phyloP scores from a whole-genome alignment of 805 yeast species.

The Saturnispora besseyi region DNA sequence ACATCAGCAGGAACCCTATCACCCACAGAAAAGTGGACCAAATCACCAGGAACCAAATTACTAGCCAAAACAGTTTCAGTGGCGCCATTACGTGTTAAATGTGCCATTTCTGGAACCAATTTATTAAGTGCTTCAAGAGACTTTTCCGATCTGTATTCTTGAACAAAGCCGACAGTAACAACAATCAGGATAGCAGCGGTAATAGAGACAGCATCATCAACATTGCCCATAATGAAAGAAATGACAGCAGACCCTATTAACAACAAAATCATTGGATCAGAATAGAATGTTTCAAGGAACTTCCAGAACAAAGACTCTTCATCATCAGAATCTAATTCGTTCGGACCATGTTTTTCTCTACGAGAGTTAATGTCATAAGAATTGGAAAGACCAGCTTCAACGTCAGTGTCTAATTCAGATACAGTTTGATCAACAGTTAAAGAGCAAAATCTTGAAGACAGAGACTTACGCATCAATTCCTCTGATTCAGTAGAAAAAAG shows the following conservation, averaged over 20 bases:
- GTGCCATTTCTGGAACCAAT: constrained; percentile 95
- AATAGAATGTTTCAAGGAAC: constrained; percentile 73
- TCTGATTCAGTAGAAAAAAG: constrained; percentile 11
- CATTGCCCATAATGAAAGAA: constrained; percentile 89
- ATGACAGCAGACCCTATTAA: constrained; percentile 84
- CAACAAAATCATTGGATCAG: constrained; percentile 82
- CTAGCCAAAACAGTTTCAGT: constrained; percentile 80
- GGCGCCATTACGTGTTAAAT: constrained; percentile 73
- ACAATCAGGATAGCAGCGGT: constrained; percentile 88
- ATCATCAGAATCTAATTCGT: constrained; percentile 70
- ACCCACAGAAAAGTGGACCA: constrained; percentile 83
- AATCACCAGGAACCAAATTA: constrained; percentile 89
- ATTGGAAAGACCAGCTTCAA: constrained; percentile 50
- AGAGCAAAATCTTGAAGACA: constrained; percentile 53
- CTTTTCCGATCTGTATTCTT: constrained; percentile 92
- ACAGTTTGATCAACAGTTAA: constrained; percentile 59
- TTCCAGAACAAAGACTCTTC: constrained; percentile 65
- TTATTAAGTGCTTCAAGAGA: constrained; percentile 87
- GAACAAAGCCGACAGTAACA: constrained; percentile 94
- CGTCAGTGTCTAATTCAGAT: constrained; percentile 52
- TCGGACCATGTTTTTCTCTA: constrained; percentile 67
- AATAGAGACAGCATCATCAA: constrained; percentile 91
- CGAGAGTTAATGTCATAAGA: constrained; percentile 65
- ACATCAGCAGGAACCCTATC: constrained; percentile 96
- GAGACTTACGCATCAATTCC: constrained; percentile 15